phyloP scores from a whole-genome alignment of 2,329 filamentous ascomycete genomes.

The Pseudovirgaria hyperparasitica region DNA sequence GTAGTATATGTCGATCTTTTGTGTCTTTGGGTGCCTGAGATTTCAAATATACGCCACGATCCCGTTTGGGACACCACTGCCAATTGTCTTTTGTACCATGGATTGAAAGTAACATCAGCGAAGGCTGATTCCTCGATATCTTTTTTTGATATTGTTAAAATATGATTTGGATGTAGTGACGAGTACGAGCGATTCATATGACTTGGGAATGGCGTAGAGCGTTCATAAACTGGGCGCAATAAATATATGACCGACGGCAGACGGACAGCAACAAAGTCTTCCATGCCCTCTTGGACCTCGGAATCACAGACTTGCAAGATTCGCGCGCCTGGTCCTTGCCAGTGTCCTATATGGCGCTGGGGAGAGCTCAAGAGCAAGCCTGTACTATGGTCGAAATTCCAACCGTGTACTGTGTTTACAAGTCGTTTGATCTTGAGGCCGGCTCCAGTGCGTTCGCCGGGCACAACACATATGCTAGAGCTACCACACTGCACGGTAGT shows the following conservation, averaged over 20 bases:
- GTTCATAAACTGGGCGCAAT: constrained; percentile 26
- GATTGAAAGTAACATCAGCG: constrained; percentile 53
- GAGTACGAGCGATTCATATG: constrained; percentile 26
- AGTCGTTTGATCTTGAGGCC: constrained; percentile 47
- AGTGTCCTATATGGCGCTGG: constrained; percentile 40
- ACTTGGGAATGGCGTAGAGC: constrained; percentile 6
- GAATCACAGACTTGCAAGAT: constrained; percentile 44
- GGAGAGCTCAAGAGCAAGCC: constrained; percentile 36
- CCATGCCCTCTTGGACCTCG: constrained; percentile 26
- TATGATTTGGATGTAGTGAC: constrained; percentile 41
- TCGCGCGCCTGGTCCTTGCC: constrained; percentile 40
- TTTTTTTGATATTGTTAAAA: constrained; percentile 39
- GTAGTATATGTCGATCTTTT: constrained; percentile 20
- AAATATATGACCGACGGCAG: constrained; percentile 32
- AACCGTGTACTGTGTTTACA: constrained; percentile 40
- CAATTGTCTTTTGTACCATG: constrained; percentile 47
- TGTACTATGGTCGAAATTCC: constrained; percentile 34
- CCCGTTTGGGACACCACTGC: constrained; percentile 53
- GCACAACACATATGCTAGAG: constrained; percentile 20
- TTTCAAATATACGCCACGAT: constrained; percentile 56
- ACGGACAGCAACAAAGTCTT: constrained; percentile 38
- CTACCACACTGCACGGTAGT: too few species aligned
- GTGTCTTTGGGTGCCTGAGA: constrained; percentile 19
- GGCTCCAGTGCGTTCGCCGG: constrained; percentile 34
- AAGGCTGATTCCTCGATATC: constrained; percentile 45